Base-by-base conservation (phyloP, 495 filamentous ascomycete genomes). In the Lentithecium fluviatile region DNA sequence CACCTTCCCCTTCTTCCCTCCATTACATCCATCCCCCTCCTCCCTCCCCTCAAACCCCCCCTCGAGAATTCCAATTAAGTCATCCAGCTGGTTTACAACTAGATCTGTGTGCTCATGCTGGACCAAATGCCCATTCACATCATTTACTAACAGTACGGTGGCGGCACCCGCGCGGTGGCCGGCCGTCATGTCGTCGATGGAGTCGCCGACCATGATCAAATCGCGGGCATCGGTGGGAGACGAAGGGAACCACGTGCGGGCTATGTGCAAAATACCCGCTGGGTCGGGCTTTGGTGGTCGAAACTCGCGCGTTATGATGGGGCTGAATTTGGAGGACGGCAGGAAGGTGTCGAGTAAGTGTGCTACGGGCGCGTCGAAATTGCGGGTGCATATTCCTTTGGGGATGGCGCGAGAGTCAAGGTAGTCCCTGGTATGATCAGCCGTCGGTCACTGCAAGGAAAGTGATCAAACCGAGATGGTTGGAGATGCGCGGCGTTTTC, bases 151-250 rank as follows among this genome's bases (percentile, higher is more conserved):
- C 70, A 98, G 72, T 48, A 96, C 91, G 5, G 94, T 97, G 23
- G 90, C 90, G 8, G 92, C 88, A 3, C 93, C 93, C 10, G 94
- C 94, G 45, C 77, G 78, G 62, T 86, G 82, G 0, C 94, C 94
- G 6, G 94, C 89, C 20, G 88, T 90, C 83, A 98, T 91, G 71
- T 98, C 94, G 69, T 98, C 94, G 52, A 95, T 82, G 52, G 86
- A 91, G 69, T 98, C 93, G 6, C 93, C 93, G 12, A 92, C 83
- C 84, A 81, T 85, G 46, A 83, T 82, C 69, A 87, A 34, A 57
- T 40, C n/a, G 23, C 60, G 52, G 10, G 51, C 46, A 51, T 66
- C 54, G 10, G 37, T 50, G 25, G 26, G n/a, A n/a, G n/a, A n/a
- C n/a, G n/a, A n/a, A n/a, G n/a, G 42, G 19, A 34, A 34, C 59